Percentiles rank a stretch among this genome's conserved stretches.
phyloP scores from a whole-genome alignment of 1,284 basidiomycete species.

The Mycena sp. region DNA sequence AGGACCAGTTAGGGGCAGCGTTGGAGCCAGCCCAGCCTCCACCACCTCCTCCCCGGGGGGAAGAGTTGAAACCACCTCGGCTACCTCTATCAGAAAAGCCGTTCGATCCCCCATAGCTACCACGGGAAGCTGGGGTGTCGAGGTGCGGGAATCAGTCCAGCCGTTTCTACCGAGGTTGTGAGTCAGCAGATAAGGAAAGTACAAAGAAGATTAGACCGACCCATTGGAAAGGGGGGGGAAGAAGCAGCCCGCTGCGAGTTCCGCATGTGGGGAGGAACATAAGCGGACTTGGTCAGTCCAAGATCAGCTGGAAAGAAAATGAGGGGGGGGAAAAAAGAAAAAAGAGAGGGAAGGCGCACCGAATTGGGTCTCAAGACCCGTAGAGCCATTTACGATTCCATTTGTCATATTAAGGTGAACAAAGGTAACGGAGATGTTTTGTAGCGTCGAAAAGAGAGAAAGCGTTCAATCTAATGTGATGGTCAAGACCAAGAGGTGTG shows the following conservation, averaged over 20 bases:
- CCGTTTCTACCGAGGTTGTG: conserved; percentile 58
- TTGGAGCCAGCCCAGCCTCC: conserved; percentile 51
- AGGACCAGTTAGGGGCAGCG: conserved; percentile 45
- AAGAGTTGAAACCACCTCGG: conserved; percentile 43
- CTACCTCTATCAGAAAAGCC: conserved; percentile 56
- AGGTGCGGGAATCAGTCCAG: conserved; percentile 76
- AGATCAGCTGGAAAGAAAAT: conserved; percentile 61
- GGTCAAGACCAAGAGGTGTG: conserved; percentile 25
- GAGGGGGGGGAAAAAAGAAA: conserved; percentile 26
- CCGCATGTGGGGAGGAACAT: conserved; percentile 94
- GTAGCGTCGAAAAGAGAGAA: conserved; percentile 29
- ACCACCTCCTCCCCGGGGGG: conserved; percentile 40
- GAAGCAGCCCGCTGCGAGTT: conserved; percentile 83
- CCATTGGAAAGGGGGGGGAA: conserved; percentile 54
- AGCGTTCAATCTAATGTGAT: conserved; percentile 24
- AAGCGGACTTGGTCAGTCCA: conserved; percentile 85
- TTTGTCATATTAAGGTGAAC: conserved; percentile 79
- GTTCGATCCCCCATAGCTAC: conserved; percentile 58
- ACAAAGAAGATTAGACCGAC: conserved; percentile 47
- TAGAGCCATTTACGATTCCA: conserved; percentile 83
- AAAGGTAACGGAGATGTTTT: conserved; percentile 24
- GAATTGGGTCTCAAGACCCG: conserved; percentile 85
- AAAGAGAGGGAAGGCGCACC: conserved; percentile 57
- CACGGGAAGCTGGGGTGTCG: conserved; percentile 60
- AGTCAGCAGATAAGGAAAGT: conserved; percentile 24